Conservation (phyloP, 2,329 filamentous ascomycete genomes). For the Helicocarpus griseus region DNA sequence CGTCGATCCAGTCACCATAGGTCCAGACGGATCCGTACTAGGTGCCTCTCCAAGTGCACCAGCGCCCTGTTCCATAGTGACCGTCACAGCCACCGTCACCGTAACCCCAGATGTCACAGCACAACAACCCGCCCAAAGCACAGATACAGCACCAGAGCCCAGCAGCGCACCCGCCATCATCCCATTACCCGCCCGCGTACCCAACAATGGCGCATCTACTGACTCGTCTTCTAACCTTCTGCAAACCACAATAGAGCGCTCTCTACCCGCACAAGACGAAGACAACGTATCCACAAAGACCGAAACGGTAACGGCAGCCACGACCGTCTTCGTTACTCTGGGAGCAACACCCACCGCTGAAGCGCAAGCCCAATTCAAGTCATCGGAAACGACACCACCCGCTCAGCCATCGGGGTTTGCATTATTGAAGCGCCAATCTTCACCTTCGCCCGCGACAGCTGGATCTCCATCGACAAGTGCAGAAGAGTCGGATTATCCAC, state of each 20-base stretch:
- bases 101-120: background rate
- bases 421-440: background rate
- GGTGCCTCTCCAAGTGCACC: background rate
- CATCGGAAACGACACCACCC: background rate
- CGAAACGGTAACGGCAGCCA: background rate
- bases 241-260: background rate
- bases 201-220: background rate
- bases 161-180: background rate
- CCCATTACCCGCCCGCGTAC: background rate
- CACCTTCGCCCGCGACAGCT: background rate
- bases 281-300: background rate
- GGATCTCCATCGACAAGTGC: background rate
- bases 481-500: too few relatives aligned
- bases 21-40: background rate
- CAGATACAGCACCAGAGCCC: background rate
- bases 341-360: background rate
- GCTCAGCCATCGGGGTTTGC: background rate
- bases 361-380: background rate
- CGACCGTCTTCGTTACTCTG: background rate
- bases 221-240: background rate
- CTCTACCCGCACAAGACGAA: background rate
- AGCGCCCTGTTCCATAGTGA: background rate
- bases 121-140: background rate
- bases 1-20: background rate
- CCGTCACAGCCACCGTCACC: background rate